phyloP scores from a whole-genome alignment of 2,329 filamentous ascomycete genomes.

The Ascosphaera pollenicola region DNA sequence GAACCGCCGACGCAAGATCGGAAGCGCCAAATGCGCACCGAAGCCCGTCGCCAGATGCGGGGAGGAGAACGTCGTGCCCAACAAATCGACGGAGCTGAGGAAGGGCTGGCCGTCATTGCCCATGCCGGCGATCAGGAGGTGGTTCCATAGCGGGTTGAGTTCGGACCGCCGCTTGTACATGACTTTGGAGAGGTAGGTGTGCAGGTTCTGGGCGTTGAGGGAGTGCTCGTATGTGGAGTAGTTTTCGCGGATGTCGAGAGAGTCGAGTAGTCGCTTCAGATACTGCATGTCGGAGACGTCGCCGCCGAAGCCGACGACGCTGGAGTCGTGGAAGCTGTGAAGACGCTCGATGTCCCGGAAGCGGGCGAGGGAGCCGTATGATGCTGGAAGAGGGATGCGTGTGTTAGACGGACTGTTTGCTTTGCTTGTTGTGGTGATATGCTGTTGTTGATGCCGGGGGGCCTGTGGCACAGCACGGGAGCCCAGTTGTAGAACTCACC shows the following conservation, averaged over 20 bases:
- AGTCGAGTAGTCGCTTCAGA: slow-evolving; percentile 70
- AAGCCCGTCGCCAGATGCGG: slow-evolving; percentile 87
- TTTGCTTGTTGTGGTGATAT: too few species aligned
- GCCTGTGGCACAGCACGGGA: too few species aligned
- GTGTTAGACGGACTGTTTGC: slow-evolving; percentile 1
- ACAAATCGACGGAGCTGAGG: slow-evolving; percentile 73
- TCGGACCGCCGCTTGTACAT: slow-evolving; percentile 88
- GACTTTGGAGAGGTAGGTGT: slow-evolving; percentile 90
- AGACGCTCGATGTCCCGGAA: slow-evolving; percentile 96
- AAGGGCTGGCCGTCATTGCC: slow-evolving; percentile 64
- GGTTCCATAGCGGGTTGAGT: slow-evolving; percentile 96
- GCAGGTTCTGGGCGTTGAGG: slow-evolving; percentile 80
- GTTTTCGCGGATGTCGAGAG: slow-evolving; percentile 71
- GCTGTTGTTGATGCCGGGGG: too few species aligned
- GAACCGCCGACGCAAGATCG: slow-evolving; percentile 63
- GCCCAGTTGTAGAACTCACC: too few species aligned
- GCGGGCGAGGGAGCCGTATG: slow-evolving; percentile 88
- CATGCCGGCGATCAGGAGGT: slow-evolving; percentile 73
- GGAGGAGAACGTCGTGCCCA: slow-evolving; percentile 75
- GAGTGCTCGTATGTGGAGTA: slow-evolving; percentile 37
- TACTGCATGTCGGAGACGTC: slow-evolving; percentile 99
- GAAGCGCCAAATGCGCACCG: slow-evolving; percentile 78
- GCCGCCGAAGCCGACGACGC: slow-evolving; percentile 82
- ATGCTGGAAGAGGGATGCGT: slow-evolving; percentile 34
- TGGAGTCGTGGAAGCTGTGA: slow-evolving; percentile 61